phyloP scores from a whole-genome alignment of 805 yeast genomes.

The Candida ovalis region DNA sequence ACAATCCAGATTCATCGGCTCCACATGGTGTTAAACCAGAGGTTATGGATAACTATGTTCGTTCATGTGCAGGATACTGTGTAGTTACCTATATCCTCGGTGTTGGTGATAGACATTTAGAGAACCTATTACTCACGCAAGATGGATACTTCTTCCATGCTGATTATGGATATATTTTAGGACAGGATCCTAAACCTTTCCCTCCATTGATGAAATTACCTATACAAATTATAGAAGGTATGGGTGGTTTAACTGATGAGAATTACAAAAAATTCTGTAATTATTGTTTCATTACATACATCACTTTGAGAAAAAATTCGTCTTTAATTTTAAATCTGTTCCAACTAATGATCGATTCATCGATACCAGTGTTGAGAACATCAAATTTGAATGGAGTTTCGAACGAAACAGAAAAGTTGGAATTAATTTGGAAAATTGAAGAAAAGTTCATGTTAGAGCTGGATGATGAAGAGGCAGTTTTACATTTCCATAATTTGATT shows the following conservation, averaged over 20 bases:
- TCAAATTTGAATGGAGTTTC: constrained; percentile 20
- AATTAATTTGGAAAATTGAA: constrained; percentile 85
- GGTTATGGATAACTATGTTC: constrained; percentile 90
- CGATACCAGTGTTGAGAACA: constrained; percentile 79
- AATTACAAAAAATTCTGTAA: constrained; percentile 84
- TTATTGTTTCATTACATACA: constrained; percentile 92
- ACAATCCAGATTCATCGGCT: constrained; percentile 51
- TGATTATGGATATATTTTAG: constrained; percentile 94
- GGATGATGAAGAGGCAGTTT: constrained; percentile 93
- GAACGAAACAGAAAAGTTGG: constrained; percentile 66
- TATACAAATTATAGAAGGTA: constrained; percentile 93
- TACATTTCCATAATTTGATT: constrained; percentile 90
- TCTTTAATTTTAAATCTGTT: constrained; percentile 86
- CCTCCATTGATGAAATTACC: constrained; percentile 98
- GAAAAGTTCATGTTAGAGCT: constrained; percentile 91
- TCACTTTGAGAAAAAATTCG: constrained; percentile 84
- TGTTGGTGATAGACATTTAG: constrained; percentile 96
- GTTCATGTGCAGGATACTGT: constrained; percentile 97
- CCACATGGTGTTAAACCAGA: constrained; percentile 50
- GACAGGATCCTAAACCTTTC: constrained; percentile 97
- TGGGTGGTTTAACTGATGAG: constrained; percentile 89
- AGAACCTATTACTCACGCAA: constrained; percentile 70
- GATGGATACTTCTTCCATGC: constrained; percentile 95
- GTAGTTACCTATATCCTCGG: constrained; percentile 92
- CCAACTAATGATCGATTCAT: constrained; percentile 90